Evolutionary conservation across 1,284 basidiomycete species (phyloP).

Genomic region (Ceratobasidium sp.): DNA sequence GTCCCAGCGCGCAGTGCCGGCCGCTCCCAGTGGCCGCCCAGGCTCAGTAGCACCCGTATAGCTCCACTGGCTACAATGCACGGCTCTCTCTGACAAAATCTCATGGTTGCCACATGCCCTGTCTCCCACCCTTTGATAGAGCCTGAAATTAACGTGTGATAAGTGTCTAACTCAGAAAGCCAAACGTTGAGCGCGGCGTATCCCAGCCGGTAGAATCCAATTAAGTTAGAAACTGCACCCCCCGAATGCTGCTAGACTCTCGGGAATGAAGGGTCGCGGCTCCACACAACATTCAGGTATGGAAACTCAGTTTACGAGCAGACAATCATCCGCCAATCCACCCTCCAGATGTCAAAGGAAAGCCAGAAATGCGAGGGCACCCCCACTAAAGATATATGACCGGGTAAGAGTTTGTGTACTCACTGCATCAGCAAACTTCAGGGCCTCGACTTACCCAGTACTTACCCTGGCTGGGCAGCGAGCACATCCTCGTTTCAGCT

Average conservation of each 20-base stretch:
- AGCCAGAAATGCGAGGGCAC: background rate
- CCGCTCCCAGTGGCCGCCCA: too few relatives aligned
- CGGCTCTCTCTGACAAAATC: conserved; percentile 4
- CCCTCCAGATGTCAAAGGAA: background rate
- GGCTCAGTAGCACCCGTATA: too few relatives aligned
- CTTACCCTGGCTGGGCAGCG: too few relatives aligned
- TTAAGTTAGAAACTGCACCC: conserved; percentile 34
- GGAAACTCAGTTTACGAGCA: background rate
- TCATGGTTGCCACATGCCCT: background rate
- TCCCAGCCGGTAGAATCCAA: conserved; percentile 33
- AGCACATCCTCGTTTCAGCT: too few relatives aligned
- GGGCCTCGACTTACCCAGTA: too few relatives aligned
- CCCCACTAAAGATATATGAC: background rate
- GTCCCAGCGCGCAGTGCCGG: too few relatives aligned
- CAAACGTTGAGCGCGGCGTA: conserved; percentile 8
- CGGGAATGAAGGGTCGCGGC: conserved; percentile 1
- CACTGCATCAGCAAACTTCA: background rate
- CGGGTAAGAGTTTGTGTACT: background rate
- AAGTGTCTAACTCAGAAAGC: conserved; percentile 40
- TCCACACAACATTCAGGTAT: conserved; percentile 25
- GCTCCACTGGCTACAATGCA: background rate
- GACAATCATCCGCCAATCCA: conserved; percentile 15
- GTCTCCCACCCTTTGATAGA: background rate
- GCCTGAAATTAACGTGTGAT: conserved; percentile 20
- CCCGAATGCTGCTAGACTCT: conserved; percentile 4